phyloP scores from a whole-genome alignment of 257 asterid genomes.

The Rauvolfia tetraphylla region DNA sequence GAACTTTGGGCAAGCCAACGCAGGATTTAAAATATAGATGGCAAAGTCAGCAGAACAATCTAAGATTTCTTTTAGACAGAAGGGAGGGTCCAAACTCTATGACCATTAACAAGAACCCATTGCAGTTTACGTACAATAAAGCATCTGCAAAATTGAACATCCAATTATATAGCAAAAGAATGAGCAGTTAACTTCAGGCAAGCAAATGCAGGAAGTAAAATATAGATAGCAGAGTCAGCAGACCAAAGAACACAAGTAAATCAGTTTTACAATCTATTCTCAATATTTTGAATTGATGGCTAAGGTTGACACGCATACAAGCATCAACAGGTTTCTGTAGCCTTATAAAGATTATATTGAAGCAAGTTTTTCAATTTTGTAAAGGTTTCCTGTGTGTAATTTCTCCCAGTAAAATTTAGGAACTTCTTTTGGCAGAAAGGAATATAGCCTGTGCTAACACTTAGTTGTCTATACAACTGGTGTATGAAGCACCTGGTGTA shows the following conservation, averaged over 20 bases:
- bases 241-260: not conserved
- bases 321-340: not conserved
- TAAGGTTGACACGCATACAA: not conserved
- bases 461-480: too few species aligned
- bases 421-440: not conserved
- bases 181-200: not conserved
- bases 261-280: not conserved
- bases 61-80: not conserved
- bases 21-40: not conserved
- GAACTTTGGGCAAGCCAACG: not conserved
- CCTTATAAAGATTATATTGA: not conserved
- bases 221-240: not conserved
- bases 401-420: not conserved
- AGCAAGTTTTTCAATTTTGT: not conserved
- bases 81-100: not conserved
- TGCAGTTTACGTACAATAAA: not conserved
- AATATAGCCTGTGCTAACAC: not conserved
- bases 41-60: not conserved
- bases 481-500: too few species aligned
- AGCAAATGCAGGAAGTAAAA: not conserved
- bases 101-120: slow-evolving; percentile 4
- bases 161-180: not conserved
- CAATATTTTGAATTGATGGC: not conserved
- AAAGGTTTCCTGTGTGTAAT: not conserved
- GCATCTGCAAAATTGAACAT: not conserved